These are phyloP conservation scores for Harringtonia aguacate DNA, from an alignment of 2,329 filamentous ascomycete species.

Conservation along the genomic window DNA sequence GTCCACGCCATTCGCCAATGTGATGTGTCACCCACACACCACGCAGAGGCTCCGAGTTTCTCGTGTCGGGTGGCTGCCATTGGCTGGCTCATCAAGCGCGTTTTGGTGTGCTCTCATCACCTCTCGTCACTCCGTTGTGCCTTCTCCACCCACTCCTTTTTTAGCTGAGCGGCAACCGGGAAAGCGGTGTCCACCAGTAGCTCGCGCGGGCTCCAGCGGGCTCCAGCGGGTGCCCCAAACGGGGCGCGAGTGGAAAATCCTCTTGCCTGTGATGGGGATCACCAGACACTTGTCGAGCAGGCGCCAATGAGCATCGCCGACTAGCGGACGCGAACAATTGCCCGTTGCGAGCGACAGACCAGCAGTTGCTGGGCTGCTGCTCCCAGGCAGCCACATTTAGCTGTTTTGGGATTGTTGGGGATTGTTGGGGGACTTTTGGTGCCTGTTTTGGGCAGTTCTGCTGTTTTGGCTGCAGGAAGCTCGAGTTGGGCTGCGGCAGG, in stretches of 20 bases:
- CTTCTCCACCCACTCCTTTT: not conserved
- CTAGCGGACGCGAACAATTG: not conserved
- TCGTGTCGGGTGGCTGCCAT: not conserved
- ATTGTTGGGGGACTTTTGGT: too few species aligned
- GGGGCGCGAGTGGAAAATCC: not conserved
- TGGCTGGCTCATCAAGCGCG: not conserved
- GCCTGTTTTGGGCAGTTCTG: too few species aligned
- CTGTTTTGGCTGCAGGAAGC: too few species aligned
- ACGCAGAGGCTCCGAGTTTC: not conserved
- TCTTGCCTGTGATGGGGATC: too few species aligned
- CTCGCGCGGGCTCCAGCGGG: not conserved
- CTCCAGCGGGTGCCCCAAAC: not conserved
- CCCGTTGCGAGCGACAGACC: too few species aligned
- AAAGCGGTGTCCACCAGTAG: not conserved
- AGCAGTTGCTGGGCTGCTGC: too few species aligned
- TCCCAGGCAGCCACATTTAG: too few species aligned
- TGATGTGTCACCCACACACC: not conserved
- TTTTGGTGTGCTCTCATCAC: not conserved
- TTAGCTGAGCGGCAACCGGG: conserved; percentile 6
- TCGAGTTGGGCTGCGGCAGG: too few species aligned
- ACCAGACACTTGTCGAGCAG: too few species aligned
- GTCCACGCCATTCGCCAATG: not conserved
- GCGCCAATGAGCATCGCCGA: not conserved
- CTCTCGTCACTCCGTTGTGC: not conserved
- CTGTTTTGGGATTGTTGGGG: too few species aligned